phyloP scores from a whole-genome alignment of 108 stramenopile genomes.

The Fragilaria crotonensis region DNA sequence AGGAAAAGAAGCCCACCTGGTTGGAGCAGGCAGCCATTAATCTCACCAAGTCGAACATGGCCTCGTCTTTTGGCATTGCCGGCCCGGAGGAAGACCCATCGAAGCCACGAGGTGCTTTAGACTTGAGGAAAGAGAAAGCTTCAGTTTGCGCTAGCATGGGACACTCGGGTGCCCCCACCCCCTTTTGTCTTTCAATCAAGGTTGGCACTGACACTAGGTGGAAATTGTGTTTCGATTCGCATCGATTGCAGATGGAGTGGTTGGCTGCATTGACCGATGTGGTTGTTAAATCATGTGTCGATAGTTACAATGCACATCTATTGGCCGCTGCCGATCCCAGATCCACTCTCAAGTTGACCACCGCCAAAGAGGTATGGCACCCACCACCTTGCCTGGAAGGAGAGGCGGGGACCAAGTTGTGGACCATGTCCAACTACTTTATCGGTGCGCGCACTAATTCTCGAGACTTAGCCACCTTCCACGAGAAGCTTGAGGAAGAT shows the following conservation, averaged over 20 bases:
- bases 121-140: slow-evolving; percentile 70
- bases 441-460: background rate
- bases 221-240: slow-evolving; percentile 75
- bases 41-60: slow-evolving; percentile 1
- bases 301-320: slow-evolving; percentile 52
- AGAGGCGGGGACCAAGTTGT: background rate
- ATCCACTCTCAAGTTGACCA: slow-evolving; percentile 2
- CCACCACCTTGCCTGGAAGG: background rate
- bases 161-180: slow-evolving; percentile 60
- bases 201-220: slow-evolving; percentile 62
- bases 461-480: background rate
- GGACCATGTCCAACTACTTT: background rate
- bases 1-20: slow-evolving; percentile 12
- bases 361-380: background rate
- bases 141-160: slow-evolving; percentile 48
- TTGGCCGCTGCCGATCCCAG: slow-evolving; percentile 44
- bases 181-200: slow-evolving; percentile 56
- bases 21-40: slow-evolving; percentile 19
- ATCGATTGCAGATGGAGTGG: slow-evolving; percentile 65
- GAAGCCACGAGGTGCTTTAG: slow-evolving; percentile 58
- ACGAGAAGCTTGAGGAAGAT: slow-evolving; percentile 1
- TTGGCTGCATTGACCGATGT: slow-evolving; percentile 65
- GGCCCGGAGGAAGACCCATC: slow-evolving; percentile 5
- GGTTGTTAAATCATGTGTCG: slow-evolving; percentile 53
- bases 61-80: background rate